Evolutionary conservation across 78 protist species (phyloP).

Genomic region (Dictyostelium brefeldianum): DNA sequence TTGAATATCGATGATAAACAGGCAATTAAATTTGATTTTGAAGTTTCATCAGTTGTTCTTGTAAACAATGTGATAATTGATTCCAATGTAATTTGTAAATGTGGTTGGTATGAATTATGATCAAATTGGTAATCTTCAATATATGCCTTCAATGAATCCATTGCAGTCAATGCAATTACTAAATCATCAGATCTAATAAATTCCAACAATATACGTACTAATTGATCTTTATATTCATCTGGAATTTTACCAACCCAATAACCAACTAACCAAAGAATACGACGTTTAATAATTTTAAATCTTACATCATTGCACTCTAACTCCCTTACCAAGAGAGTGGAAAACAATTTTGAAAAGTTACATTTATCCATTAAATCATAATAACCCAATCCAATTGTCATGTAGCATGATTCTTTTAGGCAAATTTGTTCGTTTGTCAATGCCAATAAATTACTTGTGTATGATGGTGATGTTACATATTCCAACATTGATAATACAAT

Average conservation of each 20-base stretch:
- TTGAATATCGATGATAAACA: not conserved
- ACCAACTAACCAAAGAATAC: slow-evolving; percentile 54
- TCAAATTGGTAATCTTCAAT: slow-evolving; percentile 21
- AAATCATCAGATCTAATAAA: slow-evolving; percentile 18
- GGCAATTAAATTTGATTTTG: slow-evolving; percentile 14
- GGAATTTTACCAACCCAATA: slow-evolving; percentile 73
- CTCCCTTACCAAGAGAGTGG: not conserved
- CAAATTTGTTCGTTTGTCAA: not conserved
- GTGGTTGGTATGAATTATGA: not conserved
- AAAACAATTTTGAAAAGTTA: not conserved
- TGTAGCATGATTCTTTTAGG: slow-evolving; percentile 66
- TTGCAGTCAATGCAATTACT: slow-evolving; percentile 34
- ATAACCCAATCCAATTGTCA: slow-evolving; percentile 77
- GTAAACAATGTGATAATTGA: not conserved
- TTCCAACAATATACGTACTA: slow-evolving; percentile 14
- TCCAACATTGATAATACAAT: slow-evolving; percentile 21
- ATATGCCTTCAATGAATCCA: slow-evolving; percentile 48
- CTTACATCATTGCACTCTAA: slow-evolving; percentile 18
- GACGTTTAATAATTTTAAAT: slow-evolving; percentile 55
- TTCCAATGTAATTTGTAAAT: not conserved
- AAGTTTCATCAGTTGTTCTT: not conserved
- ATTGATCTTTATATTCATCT: not conserved
- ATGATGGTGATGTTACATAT: slow-evolving; percentile 1
- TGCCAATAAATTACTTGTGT: not conserved
- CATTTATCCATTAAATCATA: slow-evolving; percentile 43